Conservation (phyloP, 2,329 filamentous ascomycete genomes). For the Madurella mycetomatis region DNA sequence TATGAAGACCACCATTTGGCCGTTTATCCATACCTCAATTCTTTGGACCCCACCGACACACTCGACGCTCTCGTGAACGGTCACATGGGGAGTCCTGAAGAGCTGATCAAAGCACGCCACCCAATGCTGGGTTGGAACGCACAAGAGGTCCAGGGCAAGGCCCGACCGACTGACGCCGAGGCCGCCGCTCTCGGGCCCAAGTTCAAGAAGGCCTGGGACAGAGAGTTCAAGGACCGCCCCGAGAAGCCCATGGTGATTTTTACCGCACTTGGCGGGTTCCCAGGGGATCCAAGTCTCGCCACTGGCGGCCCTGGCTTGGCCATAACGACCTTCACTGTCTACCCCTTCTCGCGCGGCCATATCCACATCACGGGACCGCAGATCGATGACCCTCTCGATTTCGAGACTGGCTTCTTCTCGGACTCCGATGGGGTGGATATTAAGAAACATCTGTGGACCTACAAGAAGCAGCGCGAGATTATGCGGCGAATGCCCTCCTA, state of each 20-base stretch:
- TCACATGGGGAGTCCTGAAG: conserved; percentile 38
- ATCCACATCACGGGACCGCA: conserved; percentile 53
- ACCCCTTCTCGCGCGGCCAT: conserved; percentile 57
- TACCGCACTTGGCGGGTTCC: conserved; percentile 36
- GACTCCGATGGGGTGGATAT: conserved; percentile 51
- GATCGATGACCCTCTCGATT: conserved; percentile 44
- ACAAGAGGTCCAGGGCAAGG: conserved; percentile 52
- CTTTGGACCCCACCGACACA: conserved; percentile 31
- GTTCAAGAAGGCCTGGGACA: conserved; percentile 52
- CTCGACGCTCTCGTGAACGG: conserved; percentile 51
- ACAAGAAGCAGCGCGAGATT: conserved; percentile 57
- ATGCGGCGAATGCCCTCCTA: conserved; percentile 42
- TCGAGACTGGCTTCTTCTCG: conserved; percentile 54
- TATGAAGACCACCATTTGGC: conserved; percentile 55
- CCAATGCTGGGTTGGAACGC: conserved; percentile 54
- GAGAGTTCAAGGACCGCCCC: conserved; percentile 42
- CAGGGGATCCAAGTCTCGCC: conserved; percentile 38
- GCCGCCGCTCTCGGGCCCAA: conserved; percentile 48
- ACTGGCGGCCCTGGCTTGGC: conserved; percentile 34
- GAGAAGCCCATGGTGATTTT: conserved; percentile 48
- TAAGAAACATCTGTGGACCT: conserved; percentile 56
- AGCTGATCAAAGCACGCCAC: conserved; percentile 44
- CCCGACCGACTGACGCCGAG: conserved; percentile 51
- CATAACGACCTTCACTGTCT: conserved; percentile 49
- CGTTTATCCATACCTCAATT: conserved; percentile 48